Conservation (phyloP, 768 basidiomycete genomes). For the Cystoderma amianthinum region DNA sequence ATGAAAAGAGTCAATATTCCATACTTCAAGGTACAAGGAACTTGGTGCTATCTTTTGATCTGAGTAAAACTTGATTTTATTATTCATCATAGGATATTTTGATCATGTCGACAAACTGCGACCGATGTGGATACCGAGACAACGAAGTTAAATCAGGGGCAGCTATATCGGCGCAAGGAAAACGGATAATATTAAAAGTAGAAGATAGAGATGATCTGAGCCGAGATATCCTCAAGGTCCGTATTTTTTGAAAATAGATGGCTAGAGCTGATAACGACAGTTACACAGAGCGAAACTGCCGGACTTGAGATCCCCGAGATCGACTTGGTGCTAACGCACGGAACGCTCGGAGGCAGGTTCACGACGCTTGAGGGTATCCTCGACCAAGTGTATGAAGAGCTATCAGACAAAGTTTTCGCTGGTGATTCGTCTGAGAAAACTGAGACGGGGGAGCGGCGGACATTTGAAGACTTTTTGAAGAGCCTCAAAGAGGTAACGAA, state of each 20-base stretch:
- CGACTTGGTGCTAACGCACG: conserved; percentile 83
- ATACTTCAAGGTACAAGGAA: conserved; percentile 78
- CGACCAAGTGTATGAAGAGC: conserved; percentile 91
- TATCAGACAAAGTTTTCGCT: conserved; percentile 79
- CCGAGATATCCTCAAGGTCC: conserved; percentile 89
- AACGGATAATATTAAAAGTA: conserved; percentile 81
- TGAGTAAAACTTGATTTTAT: background rate
- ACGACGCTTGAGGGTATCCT: conserved; percentile 96
- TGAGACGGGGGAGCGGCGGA: conserved; percentile 36
- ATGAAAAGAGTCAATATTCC: conserved; percentile 98
- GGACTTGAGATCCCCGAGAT: conserved; percentile 92
- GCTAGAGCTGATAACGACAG: background rate
- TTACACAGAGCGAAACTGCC: conserved; percentile 67
- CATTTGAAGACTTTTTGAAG: conserved; percentile 73
- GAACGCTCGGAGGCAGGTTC: conserved; percentile 95
- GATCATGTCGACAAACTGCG: conserved; percentile 98
- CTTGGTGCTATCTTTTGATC: background rate
- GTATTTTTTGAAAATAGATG: conserved; percentile 6
- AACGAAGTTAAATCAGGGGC: conserved; percentile 96
- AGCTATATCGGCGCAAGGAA: conserved; percentile 85
- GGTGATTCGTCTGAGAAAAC: conserved; percentile 55
- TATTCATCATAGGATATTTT: conserved; percentile 65
- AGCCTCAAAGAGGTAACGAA: conserved; percentile 66
- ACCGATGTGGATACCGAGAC: conserved; percentile 91
- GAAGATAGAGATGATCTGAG: conserved; percentile 89